A percentile compares a stretch with the other conserved stretches of the same genome.
Evolutionary conservation across 2,329 filamentous ascomycete species (phyloP).

Genomic region (Alternaria gansuensis): DNA sequence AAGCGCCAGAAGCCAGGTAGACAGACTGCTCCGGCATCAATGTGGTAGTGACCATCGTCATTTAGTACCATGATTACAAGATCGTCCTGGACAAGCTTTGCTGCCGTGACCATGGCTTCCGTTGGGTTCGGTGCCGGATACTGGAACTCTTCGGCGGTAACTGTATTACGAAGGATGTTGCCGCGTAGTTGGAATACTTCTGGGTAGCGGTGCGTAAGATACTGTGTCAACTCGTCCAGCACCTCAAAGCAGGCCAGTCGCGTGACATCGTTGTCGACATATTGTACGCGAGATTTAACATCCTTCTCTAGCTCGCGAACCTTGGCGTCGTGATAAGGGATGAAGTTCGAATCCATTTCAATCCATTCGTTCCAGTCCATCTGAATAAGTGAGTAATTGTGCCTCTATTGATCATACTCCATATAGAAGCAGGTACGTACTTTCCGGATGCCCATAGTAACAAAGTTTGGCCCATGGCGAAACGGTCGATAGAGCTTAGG

Average conservation of each 20-base stretch:
- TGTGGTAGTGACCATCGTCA: conserved; percentile 12
- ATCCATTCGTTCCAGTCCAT: conserved; percentile 14
- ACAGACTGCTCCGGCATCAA: conserved; percentile 9
- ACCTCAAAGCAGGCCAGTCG: conserved; percentile 7
- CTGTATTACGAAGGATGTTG: conserved; percentile 3
- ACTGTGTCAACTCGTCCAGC: conserved; percentile 8
- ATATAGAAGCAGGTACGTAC: no score
- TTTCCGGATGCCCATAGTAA: conserved; percentile 1
- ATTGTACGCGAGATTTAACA: neutral
- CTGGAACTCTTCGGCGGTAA: conserved; percentile 1
- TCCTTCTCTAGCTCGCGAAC: conserved; percentile 1
- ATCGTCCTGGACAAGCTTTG: conserved; percentile 8
- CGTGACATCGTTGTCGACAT: conserved; percentile 2
- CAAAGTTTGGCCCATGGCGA: neutral
- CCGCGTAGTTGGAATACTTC: conserved; percentile 5
- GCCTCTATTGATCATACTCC: no score
- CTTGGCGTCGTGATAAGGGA: conserved; percentile 8
- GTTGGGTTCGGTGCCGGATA: conserved; percentile 5
- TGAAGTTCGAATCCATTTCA: conserved; percentile 12
- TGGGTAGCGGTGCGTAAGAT: conserved; percentile 11
- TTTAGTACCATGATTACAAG: conserved; percentile 7
- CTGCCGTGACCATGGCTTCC: conserved; percentile 10
- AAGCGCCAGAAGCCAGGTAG: conserved; percentile 7
- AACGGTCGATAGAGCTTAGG: conserved; percentile 6
- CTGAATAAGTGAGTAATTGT: no score